These are phyloP conservation scores for Microstroma glucosiphilum DNA, from an alignment of 1,284 basidiomycete genomes.

Conservation along the genomic window DNA sequence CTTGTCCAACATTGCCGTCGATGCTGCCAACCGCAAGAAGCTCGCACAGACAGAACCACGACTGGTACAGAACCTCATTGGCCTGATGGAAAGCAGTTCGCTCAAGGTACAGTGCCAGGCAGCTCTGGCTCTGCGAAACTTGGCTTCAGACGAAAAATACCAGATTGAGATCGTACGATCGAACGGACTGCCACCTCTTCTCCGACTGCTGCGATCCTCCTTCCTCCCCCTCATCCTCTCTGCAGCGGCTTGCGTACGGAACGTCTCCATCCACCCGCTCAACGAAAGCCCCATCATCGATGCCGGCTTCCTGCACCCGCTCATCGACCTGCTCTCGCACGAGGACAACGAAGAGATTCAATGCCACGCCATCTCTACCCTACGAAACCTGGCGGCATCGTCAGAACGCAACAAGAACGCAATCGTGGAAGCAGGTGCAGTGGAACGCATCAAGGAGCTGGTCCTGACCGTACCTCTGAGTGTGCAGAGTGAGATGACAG, in stretches of 20 bases:
- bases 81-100: conserved; percentile 93
- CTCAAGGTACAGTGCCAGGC: conserved; percentile 99
- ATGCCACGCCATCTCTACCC: conserved; percentile 97
- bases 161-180: conserved; percentile 97
- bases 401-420: conserved; percentile 98
- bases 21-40: conserved; percentile 75
- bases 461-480: conserved; percentile 90
- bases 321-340: conserved; percentile 93
- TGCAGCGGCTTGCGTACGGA: conserved; percentile 95
- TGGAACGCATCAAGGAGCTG: conserved; percentile 93
- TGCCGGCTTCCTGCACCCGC: conserved; percentile 88
- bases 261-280: conserved; percentile 95
- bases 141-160: conserved; percentile 98
- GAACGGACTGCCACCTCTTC: conserved; percentile 82
- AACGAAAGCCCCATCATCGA: conserved; percentile 99
- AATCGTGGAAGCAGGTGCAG: conserved; percentile 96
- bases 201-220: conserved; percentile 90
- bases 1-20: conserved; percentile 83
- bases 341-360: conserved; percentile 99
- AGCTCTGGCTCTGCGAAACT: conserved; percentile 87
- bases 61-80: conserved; percentile 86
- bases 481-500: conserved; percentile 99
- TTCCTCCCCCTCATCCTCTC: conserved; percentile 98
- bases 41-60: conserved; percentile 90
- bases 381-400: conserved; percentile 92